Base-by-base conservation (phyloP, 768 basidiomycete species). In the Holtermanniella nyarrowii region DNA sequence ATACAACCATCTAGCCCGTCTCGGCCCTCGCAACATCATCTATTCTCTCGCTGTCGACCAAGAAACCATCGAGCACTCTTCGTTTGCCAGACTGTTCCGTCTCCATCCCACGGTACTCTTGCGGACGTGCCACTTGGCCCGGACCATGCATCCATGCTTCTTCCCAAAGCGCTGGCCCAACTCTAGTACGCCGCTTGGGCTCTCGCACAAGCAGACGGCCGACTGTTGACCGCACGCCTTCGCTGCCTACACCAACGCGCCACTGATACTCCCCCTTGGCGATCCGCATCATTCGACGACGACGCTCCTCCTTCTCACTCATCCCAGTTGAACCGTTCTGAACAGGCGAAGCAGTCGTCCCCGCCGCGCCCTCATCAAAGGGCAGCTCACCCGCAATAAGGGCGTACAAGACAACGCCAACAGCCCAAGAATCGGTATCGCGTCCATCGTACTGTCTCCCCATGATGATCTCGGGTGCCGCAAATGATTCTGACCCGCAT, bases 401-500 rank as follows among this genome's bases (percentile, higher is more conserved):
- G 27, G 84, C 85, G 69, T 80, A 93, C 12, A 90, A 72, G 45
- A 88, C 86, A n/a, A 89, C 83, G 1, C 88, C 88, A 60, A 83
- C 82, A 10, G 87, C 86, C 88, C 88, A 91, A 12, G 83, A 81
- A 67, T 91, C 88, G 48, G 86, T 89, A 66, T 82, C 77, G 13
- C 86, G 76, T 2, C 85, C 86, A 69, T 93, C 87, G 71, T 91
- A 91, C 26, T 77, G 74, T 44, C 75, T 74, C 25, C 75, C 77
- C 70, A 71, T 71, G 50, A 71, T 68, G 49, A 71, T 71, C 43
- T 71, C 70, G 13, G 70, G 70, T 5, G 87, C 86, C 4, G 88
- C 86, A 70, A 90, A 90, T 0, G 83, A 84, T 66, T 93, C 88
- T 24, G 82, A 84, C 4, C 88, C 88, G 69, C 88, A 93, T 1